phyloP scores from a whole-genome alignment of 164 flowering plant species.

The Vitis rotundifolia region DNA sequence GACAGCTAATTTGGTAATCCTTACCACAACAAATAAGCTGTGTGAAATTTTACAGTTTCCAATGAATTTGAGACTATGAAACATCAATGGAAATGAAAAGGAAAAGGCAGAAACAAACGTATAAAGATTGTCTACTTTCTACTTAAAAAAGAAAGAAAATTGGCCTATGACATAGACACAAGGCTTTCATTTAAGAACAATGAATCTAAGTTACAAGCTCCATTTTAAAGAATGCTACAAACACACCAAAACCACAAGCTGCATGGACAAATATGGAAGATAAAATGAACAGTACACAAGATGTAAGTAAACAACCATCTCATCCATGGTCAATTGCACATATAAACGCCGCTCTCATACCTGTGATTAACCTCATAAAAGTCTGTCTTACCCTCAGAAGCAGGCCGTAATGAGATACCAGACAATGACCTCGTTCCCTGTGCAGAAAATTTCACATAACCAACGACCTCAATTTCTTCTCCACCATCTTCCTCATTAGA shows the following conservation, averaged over 20 bases:
- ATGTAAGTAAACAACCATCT: slow-evolving; percentile 2
- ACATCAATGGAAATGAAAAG: too few species aligned
- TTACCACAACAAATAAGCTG: too few species aligned
- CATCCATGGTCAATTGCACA: slow-evolving; percentile 52
- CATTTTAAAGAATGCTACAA: slow-evolving; percentile 19
- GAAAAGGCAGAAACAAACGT: not conserved
- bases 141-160: not conserved
- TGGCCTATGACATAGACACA: slow-evolving; percentile 1
- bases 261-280: slow-evolving; percentile 1
- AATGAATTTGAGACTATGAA: too few species aligned
- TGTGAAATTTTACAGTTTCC: too few species aligned
- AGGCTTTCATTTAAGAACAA: slow-evolving; percentile 6
- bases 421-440: slow-evolving; percentile 72
- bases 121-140: too few species aligned
- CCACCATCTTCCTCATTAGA: slow-evolving; percentile 55
- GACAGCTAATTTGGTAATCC: too few species aligned
- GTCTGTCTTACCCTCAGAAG: slow-evolving; percentile 79
- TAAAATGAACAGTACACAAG: slow-evolving; percentile 9
- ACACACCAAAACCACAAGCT: slow-evolving; percentile 13
- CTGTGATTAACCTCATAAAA: slow-evolving; percentile 79
- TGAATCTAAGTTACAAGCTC: slow-evolving; percentile 18
- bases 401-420: slow-evolving; percentile 70
- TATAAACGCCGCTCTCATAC: slow-evolving; percentile 71
- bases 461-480: slow-evolving; percentile 69
- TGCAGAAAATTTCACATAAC: slow-evolving; percentile 69